A percentile compares a stretch with the other conserved stretches of the same genome.
Evolutionary conservation across 257 asterid species (phyloP).

Genomic region (Euphrasia confusa): DNA sequence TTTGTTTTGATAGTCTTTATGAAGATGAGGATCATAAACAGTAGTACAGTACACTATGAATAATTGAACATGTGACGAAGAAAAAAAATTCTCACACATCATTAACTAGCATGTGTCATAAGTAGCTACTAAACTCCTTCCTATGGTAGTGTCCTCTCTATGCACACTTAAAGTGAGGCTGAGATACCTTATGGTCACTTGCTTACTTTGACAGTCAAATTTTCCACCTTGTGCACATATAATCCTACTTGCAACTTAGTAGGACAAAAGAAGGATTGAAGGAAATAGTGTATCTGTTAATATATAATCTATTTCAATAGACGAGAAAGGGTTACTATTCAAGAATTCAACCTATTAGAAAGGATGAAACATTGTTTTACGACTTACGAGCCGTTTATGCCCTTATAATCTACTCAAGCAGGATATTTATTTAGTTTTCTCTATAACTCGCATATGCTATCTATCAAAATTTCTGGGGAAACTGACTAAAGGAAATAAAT

Average conservation of each 20-base stretch:
- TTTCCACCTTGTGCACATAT: conserved; percentile 3
- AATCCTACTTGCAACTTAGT: conserved; percentile 2
- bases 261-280: not conserved
- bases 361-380: not conserved
- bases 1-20: not conserved
- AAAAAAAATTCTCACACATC: not conserved
- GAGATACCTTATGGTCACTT: not conserved
- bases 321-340: not conserved
- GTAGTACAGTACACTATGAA: not conserved
- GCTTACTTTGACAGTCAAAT: not conserved
- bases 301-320: not conserved
- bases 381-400: not conserved
- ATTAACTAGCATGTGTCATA: not conserved
- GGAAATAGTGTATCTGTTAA: conserved; percentile 4
- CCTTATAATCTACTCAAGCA: not conserved
- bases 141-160: not conserved
- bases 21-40: not conserved
- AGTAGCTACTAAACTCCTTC: not conserved
- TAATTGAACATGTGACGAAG: not conserved
- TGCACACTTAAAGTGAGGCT: not conserved
- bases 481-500: not conserved
- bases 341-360: conserved; percentile 6
- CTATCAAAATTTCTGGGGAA: not conserved
- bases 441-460: not conserved
- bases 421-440: conserved; percentile 1